phyloP scores from a whole-genome alignment of 2,329 filamentous ascomycete species.

The Aspergillus sp. region DNA sequence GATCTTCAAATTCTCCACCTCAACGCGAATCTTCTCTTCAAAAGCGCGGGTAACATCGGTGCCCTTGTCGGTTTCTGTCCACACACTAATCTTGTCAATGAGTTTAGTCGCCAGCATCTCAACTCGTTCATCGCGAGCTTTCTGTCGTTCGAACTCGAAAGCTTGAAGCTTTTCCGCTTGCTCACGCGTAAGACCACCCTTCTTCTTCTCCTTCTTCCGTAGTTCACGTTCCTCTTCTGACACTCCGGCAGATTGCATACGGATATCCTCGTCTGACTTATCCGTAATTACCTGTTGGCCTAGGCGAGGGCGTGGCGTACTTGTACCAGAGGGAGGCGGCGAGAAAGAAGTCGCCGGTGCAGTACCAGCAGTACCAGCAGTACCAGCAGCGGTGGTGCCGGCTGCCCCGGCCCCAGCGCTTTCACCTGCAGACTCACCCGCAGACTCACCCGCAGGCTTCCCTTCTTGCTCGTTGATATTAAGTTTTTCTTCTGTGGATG shows the following conservation, averaged over 20 bases:
- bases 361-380: too few species aligned
- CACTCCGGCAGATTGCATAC: slow-evolving; percentile 63
- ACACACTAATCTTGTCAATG: slow-evolving; percentile 83
- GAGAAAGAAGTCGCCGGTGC: slow-evolving; percentile 5
- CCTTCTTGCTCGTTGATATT: slow-evolving; percentile 47
- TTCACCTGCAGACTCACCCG: slow-evolving; percentile 48
- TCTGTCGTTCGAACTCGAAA: slow-evolving; percentile 81
- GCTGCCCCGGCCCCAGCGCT: slow-evolving; percentile 29
- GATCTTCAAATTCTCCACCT: slow-evolving; percentile 99
- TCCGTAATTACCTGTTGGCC: slow-evolving; percentile 87
- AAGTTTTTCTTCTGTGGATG: slow-evolving; percentile 51
- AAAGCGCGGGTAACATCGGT: slow-evolving; percentile 82
- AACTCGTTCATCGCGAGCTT: slow-evolving; percentile 84
- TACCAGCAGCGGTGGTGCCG: not conserved
- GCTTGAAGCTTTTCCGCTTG: slow-evolving; percentile 88
- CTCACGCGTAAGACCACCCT: slow-evolving; percentile 81
- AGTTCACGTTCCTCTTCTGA: slow-evolving; percentile 73
- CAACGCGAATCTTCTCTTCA: slow-evolving; percentile 88
- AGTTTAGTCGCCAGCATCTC: slow-evolving; percentile 81
- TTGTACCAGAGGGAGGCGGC: slow-evolving; percentile 39
- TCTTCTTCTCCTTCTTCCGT: slow-evolving; percentile 83
- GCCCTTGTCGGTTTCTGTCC: slow-evolving; percentile 95
- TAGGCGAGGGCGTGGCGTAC: slow-evolving; percentile 57
- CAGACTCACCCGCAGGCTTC: slow-evolving; percentile 30
- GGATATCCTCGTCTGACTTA: slow-evolving; percentile 74